Base-by-base conservation (phyloP, 1,284 basidiomycete species). In the Malassezia globosa region DNA sequence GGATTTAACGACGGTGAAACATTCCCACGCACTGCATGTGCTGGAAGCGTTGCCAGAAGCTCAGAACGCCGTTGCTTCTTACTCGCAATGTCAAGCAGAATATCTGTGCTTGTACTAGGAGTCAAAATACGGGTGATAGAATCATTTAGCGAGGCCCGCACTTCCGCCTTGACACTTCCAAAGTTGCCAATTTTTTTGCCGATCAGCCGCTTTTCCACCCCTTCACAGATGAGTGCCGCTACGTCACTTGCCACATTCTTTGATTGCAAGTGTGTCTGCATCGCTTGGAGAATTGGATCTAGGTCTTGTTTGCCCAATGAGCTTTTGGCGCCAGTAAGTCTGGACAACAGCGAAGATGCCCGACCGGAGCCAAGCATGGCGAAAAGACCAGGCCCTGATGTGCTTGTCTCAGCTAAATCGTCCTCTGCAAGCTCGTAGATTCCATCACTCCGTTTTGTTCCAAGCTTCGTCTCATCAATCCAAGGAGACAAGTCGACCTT, bases 241-340 rank as follows among this genome's bases (percentile, higher is more conserved):
- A 97, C 94, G 51, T 94, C 87, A 72, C 82, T 85, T 6, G 94
- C 94, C 2, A 99, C 94, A 64, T 99, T 99, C 77, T 97, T 97
- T 74, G 85, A 82, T 85, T 96, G 95, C 39, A 97, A 77, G 72
- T 96, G 92, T 56, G 89, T 85, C 69, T 92, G 88, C 89, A 97
- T 97, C 18, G 82, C 85, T 37, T 84, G 82, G 21, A 97, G 73
- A 0, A 94, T 87, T 5, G 92, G 90, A 55, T 81, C 80, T 33
- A 97, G 74, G 69, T 96, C 90, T 35, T 81, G 77, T 50, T 84
- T 79, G 0, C 84, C 85, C 37, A 99, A 76, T 2, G 82, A 78
- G 72, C 46, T 37, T 37, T 88, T 90, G 19, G 82, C 58, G 5
- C 72, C 65, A 1, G 66, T 89, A 53, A 97, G 75, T 23, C 87